Conservation (phyloP, 192 early-diverging fungal species). For the Chytriomyces sp. region DNA sequence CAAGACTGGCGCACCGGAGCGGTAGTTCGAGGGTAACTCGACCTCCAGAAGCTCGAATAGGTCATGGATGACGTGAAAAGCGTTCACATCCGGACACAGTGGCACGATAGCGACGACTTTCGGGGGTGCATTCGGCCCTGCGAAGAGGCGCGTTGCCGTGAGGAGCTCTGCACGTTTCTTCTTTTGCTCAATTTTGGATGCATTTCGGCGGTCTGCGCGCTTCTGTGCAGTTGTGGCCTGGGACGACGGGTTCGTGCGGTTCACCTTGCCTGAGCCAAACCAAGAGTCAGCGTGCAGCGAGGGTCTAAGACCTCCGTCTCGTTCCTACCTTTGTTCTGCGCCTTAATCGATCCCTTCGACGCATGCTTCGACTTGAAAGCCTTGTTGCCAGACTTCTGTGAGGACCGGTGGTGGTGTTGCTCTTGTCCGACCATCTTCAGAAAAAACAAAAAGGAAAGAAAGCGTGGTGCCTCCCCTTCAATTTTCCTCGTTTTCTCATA, state of each 20-base stretch:
- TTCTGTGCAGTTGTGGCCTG: conserved; percentile 44
- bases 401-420: conserved; percentile 60
- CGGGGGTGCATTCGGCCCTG: conserved; percentile 77
- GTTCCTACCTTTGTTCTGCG: conserved; percentile 72
- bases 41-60: conserved; percentile 57
- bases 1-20: background rate
- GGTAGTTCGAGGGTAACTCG: conserved; percentile 9
- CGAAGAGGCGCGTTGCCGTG: conserved; percentile 77
- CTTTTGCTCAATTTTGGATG: conserved; percentile 75
- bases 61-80: conserved; percentile 45
- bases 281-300: background rate
- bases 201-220: conserved; percentile 80
- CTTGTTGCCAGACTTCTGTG: conserved; percentile 92
- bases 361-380: conserved; percentile 94
- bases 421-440: background rate
- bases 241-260: conserved; percentile 20
- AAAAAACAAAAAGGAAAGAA: background rate
- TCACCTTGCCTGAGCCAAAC: conserved; percentile 37
- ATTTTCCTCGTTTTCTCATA: too few relatives aligned
- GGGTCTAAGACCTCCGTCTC: background rate
- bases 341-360: conserved; percentile 77
- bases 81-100: conserved; percentile 77
- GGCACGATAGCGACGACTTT: conserved; percentile 89
- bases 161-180: conserved; percentile 78
- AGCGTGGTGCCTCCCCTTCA: too few relatives aligned